Base-by-base conservation (phyloP, 345 rosid genomes). In the Rhodomyrtus tomentosa region DNA sequence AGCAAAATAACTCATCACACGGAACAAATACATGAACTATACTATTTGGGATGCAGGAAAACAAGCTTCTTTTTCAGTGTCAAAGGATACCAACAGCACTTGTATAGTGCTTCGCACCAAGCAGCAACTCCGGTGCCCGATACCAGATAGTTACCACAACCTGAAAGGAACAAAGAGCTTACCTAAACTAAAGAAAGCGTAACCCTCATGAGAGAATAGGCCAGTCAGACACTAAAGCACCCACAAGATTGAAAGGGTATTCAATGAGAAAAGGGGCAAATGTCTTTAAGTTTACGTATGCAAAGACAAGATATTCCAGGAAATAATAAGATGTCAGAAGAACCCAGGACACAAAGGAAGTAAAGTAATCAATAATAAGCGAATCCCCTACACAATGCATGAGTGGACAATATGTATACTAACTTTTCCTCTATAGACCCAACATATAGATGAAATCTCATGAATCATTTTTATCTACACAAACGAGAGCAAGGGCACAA, bases 101-200 rank as follows among this genome's bases (percentile, higher is more conserved):
- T 0, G 98, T 97, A 82, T 98, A 98, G 88, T 98, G 99, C 92
- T 98, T 98, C 3, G 98, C 98, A 52, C 99, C 99, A 59, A 98
- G 96, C 83, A 98, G 99, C 90, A 98, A 90, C 88, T 98, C 99
- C 3, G 99, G 99, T 6, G 99, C 98, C 81, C 99, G 98, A 89
- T 98, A 98, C 99, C 99, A 98, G 83, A 98, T 98, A 21, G 99
- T 98, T 84, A 98, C 99, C 82, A 98, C 99, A 56, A 94, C 88
- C 88, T 87, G 86, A 81, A 82, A 83, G 72, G 16, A 86, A 86
- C n/a, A 80, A 51, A 29, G 49, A 84, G 48, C 21, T 38, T 54
- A 38, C 29, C 42, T 62, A 7, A 68, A 54, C 11, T 21, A 25
- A 81, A 32, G 56, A 51, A 18, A 81, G 51, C 68, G 52, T 48